Conservation (phyloP, 495 filamentous ascomycete species). For the Neurospora sp. region DNA sequence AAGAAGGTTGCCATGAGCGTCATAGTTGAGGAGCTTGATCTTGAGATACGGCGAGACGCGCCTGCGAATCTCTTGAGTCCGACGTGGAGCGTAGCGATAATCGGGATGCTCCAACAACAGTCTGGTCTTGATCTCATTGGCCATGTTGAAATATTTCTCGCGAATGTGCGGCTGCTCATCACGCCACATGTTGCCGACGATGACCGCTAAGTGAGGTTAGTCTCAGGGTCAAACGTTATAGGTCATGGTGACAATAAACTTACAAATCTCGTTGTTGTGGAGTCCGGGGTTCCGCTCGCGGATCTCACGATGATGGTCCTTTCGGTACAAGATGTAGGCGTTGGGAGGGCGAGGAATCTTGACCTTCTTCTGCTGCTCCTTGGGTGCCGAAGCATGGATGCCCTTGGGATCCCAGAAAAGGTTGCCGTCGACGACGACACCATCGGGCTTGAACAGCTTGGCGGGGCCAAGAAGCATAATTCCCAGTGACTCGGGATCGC, state of each 20-base stretch:
- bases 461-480: constrained; percentile 11
- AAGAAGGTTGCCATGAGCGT: background rate
- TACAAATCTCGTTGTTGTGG: constrained; percentile 19
- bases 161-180: constrained; percentile 3
- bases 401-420: constrained; percentile 6
- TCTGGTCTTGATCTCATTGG: constrained; percentile 10
- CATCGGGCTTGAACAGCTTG: constrained; percentile 1
- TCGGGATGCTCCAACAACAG: constrained; percentile 5
- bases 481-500: background rate
- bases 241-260: constrained; percentile 1
- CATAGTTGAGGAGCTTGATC: constrained; percentile 3
- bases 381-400: background rate
- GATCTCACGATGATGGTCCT: constrained; percentile 3
- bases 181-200: constrained; percentile 8
- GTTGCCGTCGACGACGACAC: constrained; percentile 1
- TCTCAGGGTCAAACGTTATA: background rate
- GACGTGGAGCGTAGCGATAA: constrained; percentile 8
- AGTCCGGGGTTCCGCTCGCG: constrained; percentile 6
- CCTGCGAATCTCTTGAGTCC: constrained; percentile 3
- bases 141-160: constrained; percentile 10
- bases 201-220: constrained; percentile 6
- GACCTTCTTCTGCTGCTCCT: background rate
- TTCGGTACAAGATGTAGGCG: constrained; percentile 19
- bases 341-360: constrained; percentile 17
- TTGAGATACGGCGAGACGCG: constrained; percentile 1